Evolutionary conservation across 2,329 filamentous ascomycete species (phyloP).

Genomic region (Claviceps purpurea): DNA sequence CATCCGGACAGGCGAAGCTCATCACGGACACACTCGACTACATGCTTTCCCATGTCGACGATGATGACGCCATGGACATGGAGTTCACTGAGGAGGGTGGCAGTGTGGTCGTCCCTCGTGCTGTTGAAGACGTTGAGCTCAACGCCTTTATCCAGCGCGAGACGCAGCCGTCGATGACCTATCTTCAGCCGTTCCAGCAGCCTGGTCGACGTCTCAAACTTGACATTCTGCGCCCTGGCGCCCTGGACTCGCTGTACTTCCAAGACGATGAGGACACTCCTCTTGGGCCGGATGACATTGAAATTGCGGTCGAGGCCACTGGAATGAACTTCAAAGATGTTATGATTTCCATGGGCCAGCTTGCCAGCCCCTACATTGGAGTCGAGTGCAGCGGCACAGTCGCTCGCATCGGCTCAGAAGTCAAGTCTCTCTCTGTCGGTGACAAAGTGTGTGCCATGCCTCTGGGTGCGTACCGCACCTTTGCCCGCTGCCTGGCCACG

Average conservation of each 20-base stretch:
- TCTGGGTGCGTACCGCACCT: constrained; percentile 20
- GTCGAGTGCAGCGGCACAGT: constrained; percentile 28
- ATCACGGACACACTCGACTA: neutral
- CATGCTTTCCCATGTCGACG: neutral
- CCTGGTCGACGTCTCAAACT: constrained; percentile 20
- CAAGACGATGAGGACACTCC: constrained; percentile 19
- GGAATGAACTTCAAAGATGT: constrained; percentile 35
- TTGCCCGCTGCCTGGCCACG: constrained; percentile 18
- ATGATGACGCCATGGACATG: constrained; percentile 12
- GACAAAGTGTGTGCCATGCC: constrained; percentile 55
- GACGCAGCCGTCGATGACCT: constrained; percentile 14
- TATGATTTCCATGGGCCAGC: constrained; percentile 27
- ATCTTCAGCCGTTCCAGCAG: constrained; percentile 24
- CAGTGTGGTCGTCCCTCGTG: constrained; percentile 15
- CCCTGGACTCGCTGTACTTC: constrained; percentile 27
- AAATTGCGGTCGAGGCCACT: constrained; percentile 28
- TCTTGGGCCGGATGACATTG: constrained; percentile 23
- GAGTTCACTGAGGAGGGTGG: constrained; percentile 18
- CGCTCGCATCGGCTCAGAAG: constrained; percentile 41
- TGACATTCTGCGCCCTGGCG: constrained; percentile 24
- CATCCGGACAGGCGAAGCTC: neutral
- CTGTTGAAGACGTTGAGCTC: constrained; percentile 14
- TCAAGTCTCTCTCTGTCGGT: constrained; percentile 49
- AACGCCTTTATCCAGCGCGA: constrained; percentile 15
- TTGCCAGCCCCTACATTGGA: constrained; percentile 20